Evolutionary conservation across 768 basidiomycete species (phyloP).

Genomic region (Tulasnella sp.): DNA sequence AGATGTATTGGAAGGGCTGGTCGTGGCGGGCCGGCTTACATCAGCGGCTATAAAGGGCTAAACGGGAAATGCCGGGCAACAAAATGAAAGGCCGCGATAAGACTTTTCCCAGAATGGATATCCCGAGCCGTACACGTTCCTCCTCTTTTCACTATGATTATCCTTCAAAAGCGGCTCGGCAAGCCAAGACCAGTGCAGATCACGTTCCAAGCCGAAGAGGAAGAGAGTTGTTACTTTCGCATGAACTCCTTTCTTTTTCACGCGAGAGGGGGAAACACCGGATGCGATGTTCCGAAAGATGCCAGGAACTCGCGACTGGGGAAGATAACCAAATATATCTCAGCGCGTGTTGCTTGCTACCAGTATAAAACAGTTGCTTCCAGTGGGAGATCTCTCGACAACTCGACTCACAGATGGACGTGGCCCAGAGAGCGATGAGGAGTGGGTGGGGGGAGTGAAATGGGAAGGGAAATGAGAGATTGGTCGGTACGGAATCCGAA

Average conservation of each 20-base stretch:
- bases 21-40: not conserved
- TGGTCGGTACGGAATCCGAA: constrained; percentile 19
- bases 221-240: not conserved
- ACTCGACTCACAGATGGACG: not conserved
- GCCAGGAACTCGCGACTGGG: not conserved
- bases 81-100: constrained; percentile 5
- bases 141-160: not conserved
- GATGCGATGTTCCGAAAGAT: constrained; percentile 1
- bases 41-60: not conserved
- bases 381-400: not conserved
- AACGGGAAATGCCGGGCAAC: not conserved
- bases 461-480: not conserved
- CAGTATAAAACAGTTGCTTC: not conserved
- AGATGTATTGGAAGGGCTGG: not conserved
- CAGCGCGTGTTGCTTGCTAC: not conserved
- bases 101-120: constrained; percentile 11
- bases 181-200: not conserved
- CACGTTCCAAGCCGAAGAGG: not conserved
- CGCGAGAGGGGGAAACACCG: not conserved
- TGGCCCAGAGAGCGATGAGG: not conserved
- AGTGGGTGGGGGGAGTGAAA: not conserved
- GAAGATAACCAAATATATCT: constrained; percentile 19
- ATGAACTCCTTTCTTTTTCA: constrained; percentile 9
- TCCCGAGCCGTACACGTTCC: constrained; percentile 5
- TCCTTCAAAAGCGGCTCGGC: not conserved